Conservation (phyloP, 768 basidiomycete species). For the Leccinellum luteum region DNA sequence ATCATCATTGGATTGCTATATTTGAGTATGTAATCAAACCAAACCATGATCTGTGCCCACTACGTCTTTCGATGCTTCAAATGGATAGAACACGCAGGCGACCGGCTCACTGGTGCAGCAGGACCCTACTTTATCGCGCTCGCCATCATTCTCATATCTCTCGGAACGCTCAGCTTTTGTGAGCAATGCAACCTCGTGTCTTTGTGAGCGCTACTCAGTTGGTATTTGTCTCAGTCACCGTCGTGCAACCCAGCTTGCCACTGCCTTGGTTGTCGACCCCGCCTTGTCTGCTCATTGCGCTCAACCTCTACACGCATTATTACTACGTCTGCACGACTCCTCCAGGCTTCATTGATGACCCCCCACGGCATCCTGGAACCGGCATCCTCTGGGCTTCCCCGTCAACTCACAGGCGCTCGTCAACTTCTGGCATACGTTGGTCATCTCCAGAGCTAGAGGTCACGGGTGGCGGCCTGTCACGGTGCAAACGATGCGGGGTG, state of each 20-base stretch:
- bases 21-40: constrained; percentile 2
- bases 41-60: constrained; percentile 25
- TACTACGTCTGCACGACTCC: constrained; percentile 76
- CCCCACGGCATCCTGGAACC: constrained; percentile 38
- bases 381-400: constrained; percentile 58
- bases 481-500: constrained; percentile 67
- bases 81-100: constrained; percentile 67
- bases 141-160: constrained; percentile 68
- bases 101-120: constrained; percentile 83
- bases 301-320: constrained; percentile 81
- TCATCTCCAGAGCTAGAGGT: constrained; percentile 44
- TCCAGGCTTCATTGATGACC: constrained; percentile 78
- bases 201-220: background rate
- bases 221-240: constrained; percentile 64
- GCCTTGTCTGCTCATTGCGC: constrained; percentile 67
- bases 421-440: constrained; percentile 47
- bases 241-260: constrained; percentile 66
- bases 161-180: constrained; percentile 82
- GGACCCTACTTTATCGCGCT: constrained; percentile 87
- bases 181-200: constrained; percentile 31
- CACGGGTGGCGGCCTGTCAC: constrained; percentile 52
- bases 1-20: background rate
- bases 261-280: constrained; percentile 61
- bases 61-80: constrained; percentile 57
- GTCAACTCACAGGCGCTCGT: constrained; percentile 13